phyloP scores from a whole-genome alignment of 208 protist species.

The Herpetomonas tarakana region DNA sequence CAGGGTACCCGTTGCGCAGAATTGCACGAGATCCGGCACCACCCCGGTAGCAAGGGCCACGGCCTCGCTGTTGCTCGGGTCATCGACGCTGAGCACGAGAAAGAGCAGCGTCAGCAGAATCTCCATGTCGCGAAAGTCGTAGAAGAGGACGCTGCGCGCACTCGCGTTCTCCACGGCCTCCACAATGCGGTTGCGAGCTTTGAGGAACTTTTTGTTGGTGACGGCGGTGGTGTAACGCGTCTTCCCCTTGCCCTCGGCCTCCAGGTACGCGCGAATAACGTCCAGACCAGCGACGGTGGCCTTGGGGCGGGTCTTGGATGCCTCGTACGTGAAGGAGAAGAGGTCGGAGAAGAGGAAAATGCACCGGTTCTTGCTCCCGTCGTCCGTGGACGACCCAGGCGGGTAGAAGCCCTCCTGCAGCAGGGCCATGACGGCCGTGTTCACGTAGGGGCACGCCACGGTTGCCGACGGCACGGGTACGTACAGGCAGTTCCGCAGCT shows the following conservation, averaged over 20 bases:
- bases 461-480: slow-evolving; percentile 54
- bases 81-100: slow-evolving; percentile 79
- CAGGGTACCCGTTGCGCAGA: slow-evolving; percentile 68
- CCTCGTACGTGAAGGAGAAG: slow-evolving; percentile 80
- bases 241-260: slow-evolving; percentile 49
- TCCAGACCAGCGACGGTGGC: slow-evolving; percentile 35
- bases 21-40: slow-evolving; percentile 70
- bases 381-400: slow-evolving; percentile 37
- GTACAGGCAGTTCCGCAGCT: slow-evolving; percentile 75
- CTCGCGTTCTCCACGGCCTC: slow-evolving; percentile 61
- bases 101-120: slow-evolving; percentile 79
- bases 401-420: slow-evolving; percentile 77
- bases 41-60: slow-evolving; percentile 47
- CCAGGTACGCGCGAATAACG: slow-evolving; percentile 61
- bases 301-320: slow-evolving; percentile 46
- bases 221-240: slow-evolving; percentile 73
- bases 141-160: slow-evolving; percentile 85
- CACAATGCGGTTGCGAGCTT: slow-evolving; percentile 83
- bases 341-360: slow-evolving; percentile 84
- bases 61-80: slow-evolving; percentile 72
- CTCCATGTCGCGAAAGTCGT: slow-evolving; percentile 76
- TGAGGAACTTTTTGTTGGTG: slow-evolving; percentile 55
- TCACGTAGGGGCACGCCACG: slow-evolving; percentile 52
- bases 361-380: slow-evolving; percentile 64
- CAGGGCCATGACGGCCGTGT: slow-evolving; percentile 45